Conservation (phyloP, 176 grass and related monocot species). For the Microstegium vimineum region DNA sequence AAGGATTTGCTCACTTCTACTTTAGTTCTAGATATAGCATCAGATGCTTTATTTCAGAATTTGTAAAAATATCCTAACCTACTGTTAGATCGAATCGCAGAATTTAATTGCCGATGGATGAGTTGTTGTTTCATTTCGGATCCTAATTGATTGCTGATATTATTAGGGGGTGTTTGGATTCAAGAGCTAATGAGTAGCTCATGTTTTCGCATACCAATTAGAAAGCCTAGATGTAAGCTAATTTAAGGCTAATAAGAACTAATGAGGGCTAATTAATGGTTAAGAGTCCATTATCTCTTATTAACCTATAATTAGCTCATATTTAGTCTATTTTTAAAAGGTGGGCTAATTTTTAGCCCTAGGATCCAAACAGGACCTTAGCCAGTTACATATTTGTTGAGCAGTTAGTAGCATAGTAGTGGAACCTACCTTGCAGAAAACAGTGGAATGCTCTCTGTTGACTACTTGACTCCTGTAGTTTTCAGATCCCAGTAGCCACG, state of each 20-base stretch:
- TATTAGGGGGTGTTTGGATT: neutral
- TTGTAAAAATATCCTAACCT: neutral
- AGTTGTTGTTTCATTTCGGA: neutral
- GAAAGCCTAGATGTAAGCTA: too few relatives aligned
- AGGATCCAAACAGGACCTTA: too few relatives aligned
- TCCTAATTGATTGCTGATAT: neutral
- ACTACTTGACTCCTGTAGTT: slow-evolving; percentile 11
- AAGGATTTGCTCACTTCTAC: neutral
- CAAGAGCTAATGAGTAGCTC: too few relatives aligned
- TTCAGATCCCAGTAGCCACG: neutral
- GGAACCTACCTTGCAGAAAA: neutral
- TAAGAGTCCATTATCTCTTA: too few relatives aligned
- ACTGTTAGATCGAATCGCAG: neutral
- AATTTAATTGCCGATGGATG: neutral
- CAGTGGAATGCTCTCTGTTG: neutral
- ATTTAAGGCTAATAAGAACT: too few relatives aligned
- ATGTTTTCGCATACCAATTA: too few relatives aligned
- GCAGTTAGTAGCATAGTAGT: neutral
- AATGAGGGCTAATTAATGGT: too few relatives aligned
- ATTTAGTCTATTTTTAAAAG: too few relatives aligned
- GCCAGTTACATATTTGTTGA: neutral
- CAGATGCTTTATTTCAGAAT: neutral
- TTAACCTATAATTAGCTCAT: too few relatives aligned
- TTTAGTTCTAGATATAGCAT: neutral
- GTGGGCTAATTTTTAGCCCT: too few relatives aligned